A percentile compares a stretch with the other conserved stretches of the same genome.
These are phyloP conservation scores for Dovyalis caffra DNA, from an alignment of 345 rosid genomes.

Conservation along the genomic window DNA sequence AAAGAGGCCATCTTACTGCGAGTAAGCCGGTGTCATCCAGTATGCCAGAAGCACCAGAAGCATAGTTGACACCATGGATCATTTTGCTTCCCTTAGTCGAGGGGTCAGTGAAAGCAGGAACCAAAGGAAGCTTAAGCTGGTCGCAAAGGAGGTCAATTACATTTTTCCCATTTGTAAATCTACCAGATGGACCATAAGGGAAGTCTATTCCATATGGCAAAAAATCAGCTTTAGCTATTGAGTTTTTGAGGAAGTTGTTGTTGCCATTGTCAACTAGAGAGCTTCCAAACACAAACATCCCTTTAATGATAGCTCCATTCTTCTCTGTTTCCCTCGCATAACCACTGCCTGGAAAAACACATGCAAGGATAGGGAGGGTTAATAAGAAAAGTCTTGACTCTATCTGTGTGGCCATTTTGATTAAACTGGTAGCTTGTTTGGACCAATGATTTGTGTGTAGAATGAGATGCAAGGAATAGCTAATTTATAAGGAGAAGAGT, in stretches of 20 bases:
- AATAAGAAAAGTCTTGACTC: neutral
- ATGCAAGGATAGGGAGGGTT: slow-evolving; percentile 14
- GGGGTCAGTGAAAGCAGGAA: slow-evolving; percentile 47
- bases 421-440: neutral
- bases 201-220: slow-evolving; percentile 63
- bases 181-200: slow-evolving; percentile 50
- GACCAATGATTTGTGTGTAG: neutral
- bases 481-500: neutral
- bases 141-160: slow-evolving; percentile 49
- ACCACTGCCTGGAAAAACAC: slow-evolving; percentile 2
- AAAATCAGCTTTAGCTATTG: slow-evolving; percentile 44
- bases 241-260: slow-evolving; percentile 49
- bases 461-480: neutral
- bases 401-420: neutral
- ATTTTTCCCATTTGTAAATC: slow-evolving; percentile 62
- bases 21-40: slow-evolving; percentile 51
- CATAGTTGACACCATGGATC: slow-evolving; percentile 52
- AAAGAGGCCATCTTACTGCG: slow-evolving; percentile 23
- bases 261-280: slow-evolving; percentile 66
- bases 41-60: slow-evolving; percentile 66
- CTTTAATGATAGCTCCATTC: slow-evolving; percentile 9
- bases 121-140: slow-evolving; percentile 38
- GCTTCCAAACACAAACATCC: slow-evolving; percentile 74
- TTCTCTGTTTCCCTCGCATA: neutral
- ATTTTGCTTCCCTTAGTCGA: slow-evolving; percentile 37